A percentile compares a stretch with the other conserved stretches of the same genome.
Conservation (phyloP, 805 yeast species). For the Cyberlindnera americana region DNA sequence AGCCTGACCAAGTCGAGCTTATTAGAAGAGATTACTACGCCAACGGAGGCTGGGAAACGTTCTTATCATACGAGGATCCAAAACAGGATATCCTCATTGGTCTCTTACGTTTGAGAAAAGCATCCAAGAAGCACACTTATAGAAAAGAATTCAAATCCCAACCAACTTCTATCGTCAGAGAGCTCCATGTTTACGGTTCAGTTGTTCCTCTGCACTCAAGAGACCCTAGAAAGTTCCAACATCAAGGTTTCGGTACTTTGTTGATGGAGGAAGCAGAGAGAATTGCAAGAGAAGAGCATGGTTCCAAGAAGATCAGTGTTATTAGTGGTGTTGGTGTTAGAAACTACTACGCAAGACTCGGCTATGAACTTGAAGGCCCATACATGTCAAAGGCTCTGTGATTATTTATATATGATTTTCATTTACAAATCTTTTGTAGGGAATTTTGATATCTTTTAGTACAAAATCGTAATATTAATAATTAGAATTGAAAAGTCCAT, state of each 20-base stretch:
- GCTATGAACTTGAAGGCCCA: slow-evolving; percentile 92
- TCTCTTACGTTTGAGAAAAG: slow-evolving; percentile 78
- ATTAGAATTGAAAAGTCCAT: not conserved
- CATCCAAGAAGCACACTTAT: slow-evolving; percentile 84
- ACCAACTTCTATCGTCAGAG: slow-evolving; percentile 93
- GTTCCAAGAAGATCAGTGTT: slow-evolving; percentile 85
- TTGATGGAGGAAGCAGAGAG: slow-evolving; percentile 98
- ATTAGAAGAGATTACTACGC: slow-evolving; percentile 95
- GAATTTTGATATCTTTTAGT: too few species aligned
- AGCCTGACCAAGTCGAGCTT: slow-evolving; percentile 95
- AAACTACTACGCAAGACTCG: slow-evolving; percentile 89
- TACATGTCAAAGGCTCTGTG: slow-evolving; percentile 76
- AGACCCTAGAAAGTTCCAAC: slow-evolving; percentile 97
- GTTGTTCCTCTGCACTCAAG: slow-evolving; percentile 95
- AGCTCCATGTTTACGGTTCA: slow-evolving; percentile 94
- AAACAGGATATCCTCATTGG: slow-evolving; percentile 95
- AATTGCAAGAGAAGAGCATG: slow-evolving; percentile 93
- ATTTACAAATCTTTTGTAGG: too few species aligned
- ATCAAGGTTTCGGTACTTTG: slow-evolving; percentile 97
- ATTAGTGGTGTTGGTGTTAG: slow-evolving; percentile 98
- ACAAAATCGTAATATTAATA: too few species aligned
- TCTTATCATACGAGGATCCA: slow-evolving; percentile 93
- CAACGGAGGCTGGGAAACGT: slow-evolving; percentile 98
- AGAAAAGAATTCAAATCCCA: slow-evolving; percentile 82
- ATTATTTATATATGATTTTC: slow-evolving; percentile 1